Base-by-base conservation (phyloP, 495 filamentous ascomycete genomes). In the Cryomyces minteri region DNA sequence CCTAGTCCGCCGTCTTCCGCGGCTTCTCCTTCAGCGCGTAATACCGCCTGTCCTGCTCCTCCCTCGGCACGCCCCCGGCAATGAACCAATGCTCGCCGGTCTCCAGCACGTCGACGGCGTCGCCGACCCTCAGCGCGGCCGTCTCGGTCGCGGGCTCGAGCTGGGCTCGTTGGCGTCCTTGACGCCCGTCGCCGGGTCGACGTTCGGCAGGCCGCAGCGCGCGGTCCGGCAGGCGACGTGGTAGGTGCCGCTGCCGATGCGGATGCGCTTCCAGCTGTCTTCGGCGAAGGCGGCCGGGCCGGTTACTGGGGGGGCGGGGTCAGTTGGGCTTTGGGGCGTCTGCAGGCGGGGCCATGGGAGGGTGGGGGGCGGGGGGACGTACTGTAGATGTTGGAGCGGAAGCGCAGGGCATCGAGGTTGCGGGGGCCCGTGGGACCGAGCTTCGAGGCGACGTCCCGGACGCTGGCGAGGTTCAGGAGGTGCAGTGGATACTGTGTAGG, bases 341-440 rank as follows among this genome's bases (percentile, higher is more conserved):
- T 2, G 18, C 18, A 25, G 18, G 18, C 2, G 18, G 18, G 2
- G 18, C 2, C 1, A 2, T 25, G 18, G 18, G 18, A 25, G 18
- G 2, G 18, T 25, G 18, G 18, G 18, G n/a, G 49, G 44, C 1
- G 18, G 18, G n/a, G 49, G 44, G 8, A 32, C 65, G 59, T 54
- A 77, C 73, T 58, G 48, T 90, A 77, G 41, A 96, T 76, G 52
- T 94, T 96, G 6, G 88, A 74, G 33, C 88, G 75, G 62, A 93
- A 94, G 4, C 84, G 76, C 2, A 70, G 54, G 4, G 79, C 72
- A 37, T 77, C 78, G 9, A 94, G 67, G 38, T 28, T 86, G 69
- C 18, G 57, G 54, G 1, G 36, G 4, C 43, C 48, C 44, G 38
- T 65, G 4, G 34, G 18, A 0, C 56, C 54, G 0, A 62, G 47